Evolutionary conservation across 1,139 yeast genomes (phyloP), one percentile per base, ranked within the genome.

Genomic region (Pneumocystis oryctolagi): DNA sequence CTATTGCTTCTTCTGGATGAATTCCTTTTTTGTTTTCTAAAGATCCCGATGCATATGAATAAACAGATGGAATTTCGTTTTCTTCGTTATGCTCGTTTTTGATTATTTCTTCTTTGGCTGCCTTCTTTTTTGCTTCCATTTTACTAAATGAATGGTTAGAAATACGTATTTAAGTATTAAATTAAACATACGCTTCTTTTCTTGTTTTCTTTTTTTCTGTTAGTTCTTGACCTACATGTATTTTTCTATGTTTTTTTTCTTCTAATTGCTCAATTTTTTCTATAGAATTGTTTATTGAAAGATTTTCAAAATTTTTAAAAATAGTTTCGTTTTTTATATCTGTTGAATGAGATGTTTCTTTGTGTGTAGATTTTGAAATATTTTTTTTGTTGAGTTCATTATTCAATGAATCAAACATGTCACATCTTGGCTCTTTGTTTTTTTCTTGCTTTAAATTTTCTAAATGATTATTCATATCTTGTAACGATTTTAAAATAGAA

Each of bases 21-120:
- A 61, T 57, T 28, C 64, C 63, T 39, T 65, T 63, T 28, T 64
- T 60, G 32, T 62, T 62, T 9, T 61, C 37, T 58, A 60, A 58
- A 31, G 60, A 62, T 5, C 66, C 66, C 18, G 66, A 65, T 31
- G 66, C 66, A 40, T 65, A 63, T 20, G 65, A 64, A 60, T 62
- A 65, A 42, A 59, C 55, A 16, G 63, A 5, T 37, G 57, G n/a
- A 60, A 57, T 34, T n/a, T 32, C n/a, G 18, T 57, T 28, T 59
- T 47, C 31, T 47, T 47, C 55, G 25, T 47, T 14, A 9, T 12
- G 35, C 31, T 62, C 58, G 60, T 30, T 53, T 31, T 28, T 34
- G 16, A 47, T 20, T 8, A 35, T n/a, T 34, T 31, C 20, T n/a
- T n/a, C 25, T 59, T 60, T n/a, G 18, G 25, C 28, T 2, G 30